These are phyloP conservation scores for Barbatosphaeria neglecta DNA, from an alignment of 495 filamentous ascomycete genomes.

Conservation along the genomic window DNA sequence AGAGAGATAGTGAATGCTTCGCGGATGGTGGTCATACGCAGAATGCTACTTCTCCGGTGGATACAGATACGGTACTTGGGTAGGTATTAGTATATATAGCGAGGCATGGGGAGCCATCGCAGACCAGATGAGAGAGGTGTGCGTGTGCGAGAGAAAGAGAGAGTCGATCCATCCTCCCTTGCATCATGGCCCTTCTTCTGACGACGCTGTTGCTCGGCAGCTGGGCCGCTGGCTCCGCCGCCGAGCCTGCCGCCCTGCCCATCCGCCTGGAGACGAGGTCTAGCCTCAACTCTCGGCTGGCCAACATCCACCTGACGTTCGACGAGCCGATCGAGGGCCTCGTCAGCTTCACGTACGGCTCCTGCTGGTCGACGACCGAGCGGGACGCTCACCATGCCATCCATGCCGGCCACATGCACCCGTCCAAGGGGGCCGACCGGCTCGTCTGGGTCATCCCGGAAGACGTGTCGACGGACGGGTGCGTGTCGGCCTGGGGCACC, in stretches of 20 bases:
- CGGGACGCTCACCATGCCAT: slow-evolving; percentile 22
- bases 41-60: no score
- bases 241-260: slow-evolving; percentile 14
- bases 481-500: slow-evolving; percentile 41
- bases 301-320: slow-evolving; percentile 31
- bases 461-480: slow-evolving; percentile 29
- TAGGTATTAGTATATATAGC: no score
- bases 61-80: no score
- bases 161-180: no score
- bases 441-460: slow-evolving; percentile 45
- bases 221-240: background rate
- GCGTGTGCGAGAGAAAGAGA: no score
- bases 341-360: slow-evolving; percentile 30
- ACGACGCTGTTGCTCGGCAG: background rate
- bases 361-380: slow-evolving; percentile 11
- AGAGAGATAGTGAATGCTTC: no score
- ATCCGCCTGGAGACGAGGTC: slow-evolving; percentile 24
- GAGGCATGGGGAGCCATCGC: no score
- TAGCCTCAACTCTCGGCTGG: slow-evolving; percentile 26
- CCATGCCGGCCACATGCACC: slow-evolving; percentile 5
- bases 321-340: slow-evolving; percentile 11
- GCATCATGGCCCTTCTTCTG: background rate
- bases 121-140: no score
- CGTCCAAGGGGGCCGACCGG: slow-evolving; percentile 15
- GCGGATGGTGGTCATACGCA: no score